Percentiles rank a stretch among this genome's conserved stretches.
Evolutionary conservation across 2,329 filamentous ascomycete genomes (phyloP).

Genomic region (Calycina marina): DNA sequence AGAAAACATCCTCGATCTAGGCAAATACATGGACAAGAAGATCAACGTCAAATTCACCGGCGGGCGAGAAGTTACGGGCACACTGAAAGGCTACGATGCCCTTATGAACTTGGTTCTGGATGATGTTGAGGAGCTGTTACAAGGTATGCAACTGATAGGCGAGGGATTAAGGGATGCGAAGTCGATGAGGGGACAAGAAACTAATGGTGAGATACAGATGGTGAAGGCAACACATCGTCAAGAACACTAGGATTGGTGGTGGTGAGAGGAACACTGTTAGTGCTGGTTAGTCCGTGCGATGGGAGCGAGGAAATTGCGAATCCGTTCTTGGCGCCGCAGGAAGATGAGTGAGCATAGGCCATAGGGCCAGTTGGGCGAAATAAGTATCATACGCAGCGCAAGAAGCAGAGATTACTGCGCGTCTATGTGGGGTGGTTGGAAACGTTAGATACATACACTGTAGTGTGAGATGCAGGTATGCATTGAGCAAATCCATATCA

Average conservation of each 20-base stretch:
- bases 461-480: too few relatives aligned
- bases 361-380: too few relatives aligned
- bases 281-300: conserved; percentile 82
- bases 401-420: too few relatives aligned
- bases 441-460: too few relatives aligned
- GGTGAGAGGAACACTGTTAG: conserved; percentile 80
- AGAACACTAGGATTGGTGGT: conserved; percentile 62
- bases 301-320: conserved; percentile 94
- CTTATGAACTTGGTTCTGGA: conserved; percentile 97
- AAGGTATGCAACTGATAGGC: conserved; percentile 63
- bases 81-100: conserved; percentile 88
- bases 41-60: conserved; percentile 96
- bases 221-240: conserved; percentile 72
- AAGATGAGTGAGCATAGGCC: conserved; percentile 26
- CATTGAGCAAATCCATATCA: too few relatives aligned
- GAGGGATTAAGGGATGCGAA: too few relatives aligned
- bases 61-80: conserved; percentile 75
- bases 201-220: too few relatives aligned
- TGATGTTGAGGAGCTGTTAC: conserved; percentile 78
- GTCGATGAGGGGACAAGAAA: too few relatives aligned
- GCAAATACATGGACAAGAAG: conserved; percentile 94
- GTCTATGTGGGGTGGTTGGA: too few relatives aligned
- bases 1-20: conserved; percentile 92
- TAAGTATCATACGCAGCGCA: neutral
- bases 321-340: conserved; percentile 67